Evolutionary conservation across 2,329 filamentous ascomycete species (phyloP), one percentile per base, ranked within the genome.

Genomic region (Hymenoscyphus scutula): DNA sequence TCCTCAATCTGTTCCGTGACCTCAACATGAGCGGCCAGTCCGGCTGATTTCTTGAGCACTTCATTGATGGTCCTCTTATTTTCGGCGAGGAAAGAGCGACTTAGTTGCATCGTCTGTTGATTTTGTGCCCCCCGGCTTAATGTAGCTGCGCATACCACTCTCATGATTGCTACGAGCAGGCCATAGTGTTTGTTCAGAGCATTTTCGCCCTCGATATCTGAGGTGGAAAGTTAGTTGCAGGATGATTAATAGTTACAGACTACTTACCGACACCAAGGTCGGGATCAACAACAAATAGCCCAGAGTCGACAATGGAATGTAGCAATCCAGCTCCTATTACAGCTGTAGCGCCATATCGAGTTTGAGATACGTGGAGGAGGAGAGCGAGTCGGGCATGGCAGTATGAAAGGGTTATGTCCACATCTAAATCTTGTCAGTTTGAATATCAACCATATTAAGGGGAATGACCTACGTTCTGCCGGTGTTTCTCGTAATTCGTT

Each of bases 261-360:
- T 58, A 73, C 77, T 71, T 73, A 84, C 84, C 83, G 62, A 93
- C 86, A 64, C 96, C 92, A 60, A 99, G 86, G 75, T 99, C 95
- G 0, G 95, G 95, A 74, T 99, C 95, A 13, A 90, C 90, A 8
- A 87, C 82, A 75, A 98, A 99, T 25, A 98, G 82, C n/a, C 87
- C 86, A 0, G 92, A 96, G 61, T 89, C 85, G 65, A 90, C 89
- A 30, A 98, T 80, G 0, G 91, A 84, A 53, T 88, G 84, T 79
- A 99, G 94, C 5, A 99, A 82, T 65, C 94, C 94, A 8, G 91
- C 90, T 71, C 96, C 92, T 51, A 98, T 82, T n/a, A 97, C 86
- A 66, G 91, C 87, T 62, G 89, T 89, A 55, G 95, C 93, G 30
- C 95, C 96, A n/a, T 84, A 79, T 62, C 90, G 88, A 1, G 89